Percentiles rank a stretch among this genome's conserved stretches.
These are phyloP conservation scores for Perkinsus marinus DNA, from an alignment of 169 alveolate genomes.

Conservation along the genomic window DNA sequence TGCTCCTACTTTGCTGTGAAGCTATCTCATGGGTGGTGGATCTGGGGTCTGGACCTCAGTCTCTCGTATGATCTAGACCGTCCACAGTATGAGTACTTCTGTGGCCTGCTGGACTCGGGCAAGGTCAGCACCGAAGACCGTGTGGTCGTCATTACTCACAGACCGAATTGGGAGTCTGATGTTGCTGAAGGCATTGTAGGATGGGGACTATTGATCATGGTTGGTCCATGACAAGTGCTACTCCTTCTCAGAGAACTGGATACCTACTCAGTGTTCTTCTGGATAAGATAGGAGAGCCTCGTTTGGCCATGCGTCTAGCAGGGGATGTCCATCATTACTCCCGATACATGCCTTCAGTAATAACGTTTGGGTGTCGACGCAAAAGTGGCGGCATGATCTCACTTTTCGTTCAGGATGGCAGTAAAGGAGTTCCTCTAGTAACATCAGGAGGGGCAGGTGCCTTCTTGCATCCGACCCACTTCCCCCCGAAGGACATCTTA, in stretches of 20 bases:
- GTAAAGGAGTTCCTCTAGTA: background rate
- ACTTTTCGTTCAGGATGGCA: background rate
- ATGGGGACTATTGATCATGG: background rate
- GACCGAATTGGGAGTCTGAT: background rate
- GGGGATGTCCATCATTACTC: constrained; percentile 7
- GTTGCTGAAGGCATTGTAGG: background rate
- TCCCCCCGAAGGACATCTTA: background rate
- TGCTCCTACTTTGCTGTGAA: background rate
- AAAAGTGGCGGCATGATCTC: background rate
- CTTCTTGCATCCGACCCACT: constrained; percentile 6
- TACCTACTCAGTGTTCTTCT: background rate
- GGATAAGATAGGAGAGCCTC: background rate
- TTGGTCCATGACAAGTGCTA: background rate
- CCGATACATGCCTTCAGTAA: background rate
- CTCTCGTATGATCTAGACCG: constrained; percentile 1
- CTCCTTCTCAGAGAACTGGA: background rate
- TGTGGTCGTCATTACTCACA: background rate
- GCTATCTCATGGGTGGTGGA: background rate
- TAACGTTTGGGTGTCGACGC: background rate
- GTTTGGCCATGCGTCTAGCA: constrained; percentile 2
- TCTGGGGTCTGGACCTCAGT: constrained; percentile 2
- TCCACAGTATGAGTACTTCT: background rate
- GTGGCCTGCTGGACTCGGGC: background rate
- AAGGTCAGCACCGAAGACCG: background rate
- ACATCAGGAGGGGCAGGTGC: constrained; percentile 6